phyloP scores from a whole-genome alignment of 140 eudicot genomes.

The Stevia rebaudiana region DNA sequence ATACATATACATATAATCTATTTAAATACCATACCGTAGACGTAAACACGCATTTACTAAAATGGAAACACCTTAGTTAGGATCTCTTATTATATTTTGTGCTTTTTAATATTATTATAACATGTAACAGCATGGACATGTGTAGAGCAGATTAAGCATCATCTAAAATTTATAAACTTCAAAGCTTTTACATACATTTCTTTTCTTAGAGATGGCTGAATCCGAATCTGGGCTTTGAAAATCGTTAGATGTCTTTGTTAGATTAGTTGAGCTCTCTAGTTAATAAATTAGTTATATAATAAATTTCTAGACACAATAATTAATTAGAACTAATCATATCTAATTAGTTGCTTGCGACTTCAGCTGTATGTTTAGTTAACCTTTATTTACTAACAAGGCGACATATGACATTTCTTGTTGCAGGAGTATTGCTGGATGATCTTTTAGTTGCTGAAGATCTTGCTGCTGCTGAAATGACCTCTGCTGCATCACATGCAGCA shows the following conservation, averaged over 20 bases:
- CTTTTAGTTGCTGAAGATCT: slow-evolving; percentile 91
- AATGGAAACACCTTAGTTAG: neutral
- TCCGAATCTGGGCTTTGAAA: neutral
- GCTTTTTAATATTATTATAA: neutral
- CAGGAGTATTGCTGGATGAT: slow-evolving; percentile 90
- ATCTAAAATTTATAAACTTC: neutral
- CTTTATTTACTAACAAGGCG: neutral
- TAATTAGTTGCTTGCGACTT: neutral
- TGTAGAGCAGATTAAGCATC: neutral
- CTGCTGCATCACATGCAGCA: slow-evolving; percentile 92
- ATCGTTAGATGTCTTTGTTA: neutral
- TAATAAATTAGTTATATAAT: neutral
- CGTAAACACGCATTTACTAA: neutral
- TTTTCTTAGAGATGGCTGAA: neutral
- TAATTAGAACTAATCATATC: neutral
- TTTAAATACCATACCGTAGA: neutral
- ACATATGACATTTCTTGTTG: neutral
- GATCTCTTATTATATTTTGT: neutral
- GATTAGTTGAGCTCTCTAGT: neutral
- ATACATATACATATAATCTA: neutral
- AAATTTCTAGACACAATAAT: neutral
- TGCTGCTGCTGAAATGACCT: slow-evolving; percentile 89
- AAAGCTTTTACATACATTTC: neutral
- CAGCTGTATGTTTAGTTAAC: neutral
- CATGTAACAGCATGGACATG: neutral